Conservation (phyloP, 116 monocot species). For the Posidonia oceanica region DNA sequence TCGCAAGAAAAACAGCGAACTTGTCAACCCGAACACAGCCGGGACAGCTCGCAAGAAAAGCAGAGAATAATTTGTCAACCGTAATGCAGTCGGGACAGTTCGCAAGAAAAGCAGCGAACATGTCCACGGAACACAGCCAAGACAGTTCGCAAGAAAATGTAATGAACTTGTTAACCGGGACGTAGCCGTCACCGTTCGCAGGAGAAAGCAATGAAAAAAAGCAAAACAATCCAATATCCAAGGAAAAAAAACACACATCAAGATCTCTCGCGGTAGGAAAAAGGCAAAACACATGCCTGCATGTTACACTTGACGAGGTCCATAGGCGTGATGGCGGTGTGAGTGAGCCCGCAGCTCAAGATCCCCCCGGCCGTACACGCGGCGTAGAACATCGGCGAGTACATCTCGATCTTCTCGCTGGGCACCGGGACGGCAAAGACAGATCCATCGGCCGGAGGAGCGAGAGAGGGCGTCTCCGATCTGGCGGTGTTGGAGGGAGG, state of each 20-base stretch:
- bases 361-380: conserved; percentile 48
- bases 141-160: no score
- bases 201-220: no score
- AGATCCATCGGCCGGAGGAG: conserved; percentile 5
- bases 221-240: neutral
- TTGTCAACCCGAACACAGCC: no score
- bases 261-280: neutral
- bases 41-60: no score
- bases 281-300: conserved; percentile 43
- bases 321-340: conserved; percentile 69
- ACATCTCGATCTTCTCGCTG: conserved; percentile 47
- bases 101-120: no score
- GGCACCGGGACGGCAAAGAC: conserved; percentile 20
- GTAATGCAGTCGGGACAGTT: no score
- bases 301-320: conserved; percentile 85
- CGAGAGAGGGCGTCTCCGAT: neutral
- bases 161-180: no score
- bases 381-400: conserved; percentile 53
- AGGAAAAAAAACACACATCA: neutral
- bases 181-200: no score
- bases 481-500: no score
- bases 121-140: no score
- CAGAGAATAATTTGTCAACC: no score
- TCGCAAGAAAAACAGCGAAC: no score
- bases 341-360: conserved; percentile 58